A percentile compares a stretch with the other conserved stretches of the same genome.
Evolutionary conservation across 169 alveolate species (phyloP).

Genomic region (Cryptosporidium sp.): DNA sequence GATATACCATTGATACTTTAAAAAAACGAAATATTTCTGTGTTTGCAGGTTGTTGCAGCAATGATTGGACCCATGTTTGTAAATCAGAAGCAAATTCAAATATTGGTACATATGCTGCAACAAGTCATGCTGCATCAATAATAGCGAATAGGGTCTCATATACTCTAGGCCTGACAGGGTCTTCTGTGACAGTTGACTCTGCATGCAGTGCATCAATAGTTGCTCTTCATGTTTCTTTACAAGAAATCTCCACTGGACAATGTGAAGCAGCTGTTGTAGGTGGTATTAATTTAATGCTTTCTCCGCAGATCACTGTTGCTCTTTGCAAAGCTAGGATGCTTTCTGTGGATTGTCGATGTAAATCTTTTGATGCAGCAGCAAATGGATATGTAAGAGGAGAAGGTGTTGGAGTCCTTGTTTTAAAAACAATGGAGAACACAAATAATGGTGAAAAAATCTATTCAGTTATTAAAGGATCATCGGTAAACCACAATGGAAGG

Average conservation of each 20-base stretch:
- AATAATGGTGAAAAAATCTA: conserved; percentile 70
- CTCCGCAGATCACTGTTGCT: conserved; percentile 86
- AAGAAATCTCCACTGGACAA: conserved; percentile 79
- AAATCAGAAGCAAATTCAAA: conserved; percentile 17
- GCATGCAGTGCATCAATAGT: conserved; percentile 88
- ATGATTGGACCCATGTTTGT: conserved; percentile 81
- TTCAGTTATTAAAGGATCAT: conserved; percentile 81
- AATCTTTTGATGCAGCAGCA: conserved; percentile 84
- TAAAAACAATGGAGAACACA: conserved; percentile 78
- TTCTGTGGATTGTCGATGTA: conserved; percentile 84
- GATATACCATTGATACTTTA: conserved; percentile 75
- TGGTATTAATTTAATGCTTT: conserved; percentile 85
- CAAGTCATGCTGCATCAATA: conserved; percentile 84
- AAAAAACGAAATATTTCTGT: conserved; percentile 79
- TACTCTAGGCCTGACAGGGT: conserved; percentile 84
- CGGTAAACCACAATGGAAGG: conserved; percentile 84
- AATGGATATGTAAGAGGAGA: conserved; percentile 85
- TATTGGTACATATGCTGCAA: conserved; percentile 82
- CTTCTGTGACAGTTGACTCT: conserved; percentile 86
- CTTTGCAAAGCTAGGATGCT: conserved; percentile 86
- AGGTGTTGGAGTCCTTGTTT: conserved; percentile 81
- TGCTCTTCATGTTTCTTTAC: conserved; percentile 84
- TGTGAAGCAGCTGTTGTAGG: conserved; percentile 83
- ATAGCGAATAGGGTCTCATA: conserved; percentile 85
- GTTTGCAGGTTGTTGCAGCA: conserved; percentile 84